Evolutionary conservation across 2,329 filamentous ascomycete genomes (phyloP), one percentile per base, ranked within the genome.

Genomic region (Seiridium cupressi): DNA sequence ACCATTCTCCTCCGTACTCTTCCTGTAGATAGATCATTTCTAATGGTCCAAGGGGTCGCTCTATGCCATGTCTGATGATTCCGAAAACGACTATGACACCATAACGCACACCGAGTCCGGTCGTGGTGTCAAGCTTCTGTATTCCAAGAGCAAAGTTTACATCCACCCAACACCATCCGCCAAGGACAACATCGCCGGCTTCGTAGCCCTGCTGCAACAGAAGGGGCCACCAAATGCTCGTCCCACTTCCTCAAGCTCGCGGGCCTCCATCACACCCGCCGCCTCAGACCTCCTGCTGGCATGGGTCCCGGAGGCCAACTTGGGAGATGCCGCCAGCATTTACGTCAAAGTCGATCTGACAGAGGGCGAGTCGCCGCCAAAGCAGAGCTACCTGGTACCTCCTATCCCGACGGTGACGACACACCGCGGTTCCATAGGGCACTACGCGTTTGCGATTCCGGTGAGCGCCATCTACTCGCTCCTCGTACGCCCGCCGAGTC

Each of bases 71-170:
- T 97, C 92, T 75, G 96, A 99, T 79, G 93, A 97, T 71, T 93
- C 97, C 64, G 95, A 98, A 76, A 91, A 90, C 66, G 95, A 91
- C 49, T 99, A 99, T 79, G 91, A 96, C 73, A 98, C 93, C 18
- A 92, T 99, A 70, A 90, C 92, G 4, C 91, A 96, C 71, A 85
- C 87, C 3, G 86, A 85, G 66, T 87, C 87, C 2, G 90, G 91
- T 0, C 86, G 86, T 65, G 95, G 94, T 1, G 95, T 99, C 51
- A 99, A 98, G 77, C 81, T 99, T 38, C 81, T 99, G 11, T 97
- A 90, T 70, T 94, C 93, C 26, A 99, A 99, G 79, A 97, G 93
- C 89, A 99, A 98, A 84, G 95, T 99, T 73, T 99, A 98, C 73
- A 89, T 99, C 48, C 95, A 99, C 74, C 95, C 95, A 1, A 93